Evolutionary conservation across 2,329 filamentous ascomycete genomes (phyloP).

Genomic region (Tolypocladium ophioglossoides): DNA sequence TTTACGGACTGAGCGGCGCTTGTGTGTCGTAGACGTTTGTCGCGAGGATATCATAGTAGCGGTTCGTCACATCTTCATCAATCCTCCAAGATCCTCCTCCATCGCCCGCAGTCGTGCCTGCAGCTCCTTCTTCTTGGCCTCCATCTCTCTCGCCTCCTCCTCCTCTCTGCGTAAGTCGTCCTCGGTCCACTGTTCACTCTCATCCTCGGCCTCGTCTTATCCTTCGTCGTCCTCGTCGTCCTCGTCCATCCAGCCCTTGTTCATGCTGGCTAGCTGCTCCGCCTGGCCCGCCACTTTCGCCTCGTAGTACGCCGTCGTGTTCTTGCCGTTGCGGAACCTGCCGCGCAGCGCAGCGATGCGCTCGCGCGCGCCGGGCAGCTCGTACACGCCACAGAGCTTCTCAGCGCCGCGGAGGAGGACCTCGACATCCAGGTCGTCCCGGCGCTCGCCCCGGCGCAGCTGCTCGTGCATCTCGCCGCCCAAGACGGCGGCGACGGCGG

Average conservation of each 20-base stretch:
- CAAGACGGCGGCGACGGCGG: conserved; percentile 80
- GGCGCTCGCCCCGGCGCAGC: conserved; percentile 46
- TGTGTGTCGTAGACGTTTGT: neutral
- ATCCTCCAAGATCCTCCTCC: conserved; percentile 44
- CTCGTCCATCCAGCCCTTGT: conserved; percentile 49
- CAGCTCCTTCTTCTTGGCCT: conserved; percentile 44
- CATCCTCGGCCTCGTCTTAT: conserved; percentile 37
- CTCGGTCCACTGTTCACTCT: conserved; percentile 45
- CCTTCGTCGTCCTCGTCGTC: conserved; percentile 44
- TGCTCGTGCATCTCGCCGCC: conserved; percentile 79
- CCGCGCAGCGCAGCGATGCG: conserved; percentile 62
- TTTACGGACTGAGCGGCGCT: neutral
- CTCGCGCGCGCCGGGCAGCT: conserved; percentile 67
- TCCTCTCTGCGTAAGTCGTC: conserved; percentile 61
- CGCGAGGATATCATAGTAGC: conserved; percentile 5
- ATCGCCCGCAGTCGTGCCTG: conserved; percentile 41
- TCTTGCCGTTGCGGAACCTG: conserved; percentile 59
- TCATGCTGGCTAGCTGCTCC: conserved; percentile 62
- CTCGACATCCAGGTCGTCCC: conserved; percentile 76
- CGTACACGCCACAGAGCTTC: conserved; percentile 82
- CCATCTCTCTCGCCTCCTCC: conserved; percentile 49
- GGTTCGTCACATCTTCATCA: conserved; percentile 38
- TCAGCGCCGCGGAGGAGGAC: conserved; percentile 77
- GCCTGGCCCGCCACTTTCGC: conserved; percentile 66
- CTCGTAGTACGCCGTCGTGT: conserved; percentile 74